These are phyloP conservation scores for Cerrena zonata DNA, from an alignment of 1,284 basidiomycete genomes.

Conservation along the genomic window DNA sequence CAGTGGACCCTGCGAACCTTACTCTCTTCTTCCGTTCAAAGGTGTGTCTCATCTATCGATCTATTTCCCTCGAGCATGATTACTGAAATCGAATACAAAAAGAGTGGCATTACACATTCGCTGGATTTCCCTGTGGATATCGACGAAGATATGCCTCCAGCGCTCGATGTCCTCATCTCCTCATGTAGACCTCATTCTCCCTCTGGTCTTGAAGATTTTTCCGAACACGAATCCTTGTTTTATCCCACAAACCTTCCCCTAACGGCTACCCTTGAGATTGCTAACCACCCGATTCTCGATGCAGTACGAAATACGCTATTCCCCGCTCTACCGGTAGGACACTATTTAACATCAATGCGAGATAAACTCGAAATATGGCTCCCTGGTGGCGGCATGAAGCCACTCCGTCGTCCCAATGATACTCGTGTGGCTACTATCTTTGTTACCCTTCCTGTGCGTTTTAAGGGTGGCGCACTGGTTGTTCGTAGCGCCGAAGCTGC, in stretches of 20 bases:
- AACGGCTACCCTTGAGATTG: slow-evolving; percentile 68
- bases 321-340: slow-evolving; percentile 58
- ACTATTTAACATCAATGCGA: slow-evolving; percentile 60
- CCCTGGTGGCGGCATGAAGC: slow-evolving; percentile 51
- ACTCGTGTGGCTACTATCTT: slow-evolving; percentile 65
- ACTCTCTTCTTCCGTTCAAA: slow-evolving; percentile 74
- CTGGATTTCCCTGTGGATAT: slow-evolving; percentile 77
- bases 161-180: slow-evolving; percentile 72
- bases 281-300: slow-evolving; percentile 74
- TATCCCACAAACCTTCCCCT: slow-evolving; percentile 68
- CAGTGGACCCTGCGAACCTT: slow-evolving; percentile 60
- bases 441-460: slow-evolving; percentile 67
- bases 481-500: slow-evolving; percentile 51
- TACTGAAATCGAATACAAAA: background rate
- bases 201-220: slow-evolving; percentile 43
- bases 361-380: slow-evolving; percentile 67
- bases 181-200: slow-evolving; percentile 67
- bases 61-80: background rate
- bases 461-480: slow-evolving; percentile 60
- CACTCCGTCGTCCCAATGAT: slow-evolving; percentile 54
- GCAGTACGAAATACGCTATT: slow-evolving; percentile 65
- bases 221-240: slow-evolving; percentile 57
- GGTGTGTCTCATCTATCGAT: slow-evolving; percentile 36
- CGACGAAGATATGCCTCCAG: slow-evolving; percentile 66
- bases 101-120: slow-evolving; percentile 75